A percentile compares a stretch with the other conserved stretches of the same genome.
phyloP scores from a whole-genome alignment of 2,329 filamentous ascomycete species.

The Madurella mycetomatis region DNA sequence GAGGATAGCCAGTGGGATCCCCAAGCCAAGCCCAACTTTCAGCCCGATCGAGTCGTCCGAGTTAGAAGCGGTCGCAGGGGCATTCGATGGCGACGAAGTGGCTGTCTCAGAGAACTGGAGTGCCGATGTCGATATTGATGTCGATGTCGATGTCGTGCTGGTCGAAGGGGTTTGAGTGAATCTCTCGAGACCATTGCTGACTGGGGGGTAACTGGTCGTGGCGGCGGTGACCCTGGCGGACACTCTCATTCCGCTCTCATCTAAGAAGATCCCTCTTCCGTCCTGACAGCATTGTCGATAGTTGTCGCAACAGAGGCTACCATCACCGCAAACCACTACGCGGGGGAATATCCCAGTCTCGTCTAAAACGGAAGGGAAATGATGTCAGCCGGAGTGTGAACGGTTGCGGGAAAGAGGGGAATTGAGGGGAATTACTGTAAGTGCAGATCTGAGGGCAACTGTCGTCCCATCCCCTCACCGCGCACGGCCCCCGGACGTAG shows the following conservation, averaged over 20 bases:
- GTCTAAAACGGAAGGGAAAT: neutral
- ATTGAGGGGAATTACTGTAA: constrained; percentile 9
- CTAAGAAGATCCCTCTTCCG: constrained; percentile 11
- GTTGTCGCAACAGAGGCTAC: constrained; percentile 17
- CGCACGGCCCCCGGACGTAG: constrained; percentile 16
- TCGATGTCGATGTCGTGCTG: neutral
- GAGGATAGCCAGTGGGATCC: constrained; percentile 11
- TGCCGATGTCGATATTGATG: constrained; percentile 1
- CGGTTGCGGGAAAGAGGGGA: neutral
- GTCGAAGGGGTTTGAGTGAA: constrained; percentile 5
- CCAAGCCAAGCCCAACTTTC: constrained; percentile 16
- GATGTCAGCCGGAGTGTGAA: neutral
- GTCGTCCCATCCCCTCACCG: constrained; percentile 9
- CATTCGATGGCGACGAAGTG: neutral
- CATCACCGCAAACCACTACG: constrained; percentile 14
- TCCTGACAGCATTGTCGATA: constrained; percentile 12
- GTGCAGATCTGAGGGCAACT: constrained; percentile 18
- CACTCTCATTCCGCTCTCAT: constrained; percentile 5
- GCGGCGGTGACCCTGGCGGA: neutral
- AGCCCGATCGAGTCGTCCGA: constrained; percentile 2
- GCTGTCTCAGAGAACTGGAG: neutral
- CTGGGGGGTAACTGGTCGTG: constrained; percentile 16
- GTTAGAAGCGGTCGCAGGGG: neutral
- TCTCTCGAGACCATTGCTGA: neutral
- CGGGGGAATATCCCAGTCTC: constrained; percentile 15